Evolutionary conservation across 208 protist species (phyloP).

Genomic region (Leishmania turanica): DNA sequence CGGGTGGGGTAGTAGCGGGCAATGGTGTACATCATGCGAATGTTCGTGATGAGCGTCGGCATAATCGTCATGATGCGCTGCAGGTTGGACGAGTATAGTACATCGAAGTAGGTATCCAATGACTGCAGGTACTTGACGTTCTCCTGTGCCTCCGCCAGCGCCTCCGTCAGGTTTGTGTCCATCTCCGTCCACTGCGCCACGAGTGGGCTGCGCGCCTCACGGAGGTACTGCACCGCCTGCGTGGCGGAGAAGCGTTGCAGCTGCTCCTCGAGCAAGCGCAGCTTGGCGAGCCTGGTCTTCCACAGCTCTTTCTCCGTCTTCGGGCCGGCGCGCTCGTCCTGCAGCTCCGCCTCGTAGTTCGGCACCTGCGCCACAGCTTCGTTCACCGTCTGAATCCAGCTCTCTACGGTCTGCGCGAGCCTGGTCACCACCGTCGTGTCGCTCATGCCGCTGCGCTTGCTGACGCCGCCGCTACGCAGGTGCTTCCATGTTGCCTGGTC

Average conservation of each 20-base stretch:
- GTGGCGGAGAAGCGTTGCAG: constrained; percentile 74
- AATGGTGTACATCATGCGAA: constrained; percentile 98
- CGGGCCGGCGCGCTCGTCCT: constrained; percentile 90
- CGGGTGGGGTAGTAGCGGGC: constrained; percentile 96
- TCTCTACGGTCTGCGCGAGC: constrained; percentile 70
- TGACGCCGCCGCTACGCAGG: constrained; percentile 74
- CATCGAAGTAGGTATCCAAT: constrained; percentile 97
- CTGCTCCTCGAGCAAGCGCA: constrained; percentile 93
- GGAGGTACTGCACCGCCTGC: constrained; percentile 90
- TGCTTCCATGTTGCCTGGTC: constrained; percentile 77
- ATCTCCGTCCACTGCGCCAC: constrained; percentile 90
- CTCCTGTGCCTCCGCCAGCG: constrained; percentile 97
- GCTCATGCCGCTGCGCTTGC: constrained; percentile 77
- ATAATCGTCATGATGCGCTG: constrained; percentile 94
- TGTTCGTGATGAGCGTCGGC: constrained; percentile 95
- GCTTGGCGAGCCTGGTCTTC: constrained; percentile 92
- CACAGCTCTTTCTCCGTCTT: constrained; percentile 96
- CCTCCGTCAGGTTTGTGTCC: constrained; percentile 93
- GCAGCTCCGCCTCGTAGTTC: constrained; percentile 91
- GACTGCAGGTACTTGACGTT: constrained; percentile 98
- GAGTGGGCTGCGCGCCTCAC: constrained; percentile 78
- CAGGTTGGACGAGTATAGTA: constrained; percentile 94
- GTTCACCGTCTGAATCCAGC: constrained; percentile 78
- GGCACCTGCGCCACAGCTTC: constrained; percentile 69
- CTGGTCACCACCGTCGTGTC: constrained; percentile 73